Conservation (phyloP, 768 basidiomycete genomes). For the Kwoniella heveanensis region DNA sequence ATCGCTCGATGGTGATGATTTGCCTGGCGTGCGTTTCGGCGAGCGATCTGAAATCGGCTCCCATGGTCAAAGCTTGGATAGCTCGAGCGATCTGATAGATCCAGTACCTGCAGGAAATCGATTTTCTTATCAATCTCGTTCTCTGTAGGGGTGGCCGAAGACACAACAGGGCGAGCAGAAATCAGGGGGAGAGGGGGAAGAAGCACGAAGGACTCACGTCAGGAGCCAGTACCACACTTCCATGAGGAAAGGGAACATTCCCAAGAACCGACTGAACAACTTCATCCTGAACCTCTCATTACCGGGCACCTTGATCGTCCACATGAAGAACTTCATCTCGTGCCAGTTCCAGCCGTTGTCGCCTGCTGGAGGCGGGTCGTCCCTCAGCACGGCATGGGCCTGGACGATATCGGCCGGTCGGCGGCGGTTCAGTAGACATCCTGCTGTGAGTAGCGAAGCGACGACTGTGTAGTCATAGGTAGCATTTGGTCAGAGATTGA, state of each 20-base stretch:
- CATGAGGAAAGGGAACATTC: conserved; percentile 47
- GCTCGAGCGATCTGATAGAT: conserved; percentile 47
- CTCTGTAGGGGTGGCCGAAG: too few relatives aligned
- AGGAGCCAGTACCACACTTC: conserved; percentile 52
- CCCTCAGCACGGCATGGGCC: conserved; percentile 19
- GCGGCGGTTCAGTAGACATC: conserved; percentile 40
- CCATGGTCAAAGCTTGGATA: conserved; percentile 46
- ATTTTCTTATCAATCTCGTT: too few relatives aligned
- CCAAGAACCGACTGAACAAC: conserved; percentile 36
- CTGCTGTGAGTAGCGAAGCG: conserved; percentile 37
- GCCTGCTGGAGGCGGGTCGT: background rate
- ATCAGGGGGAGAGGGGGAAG: too few relatives aligned
- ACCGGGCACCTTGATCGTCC: conserved; percentile 36
- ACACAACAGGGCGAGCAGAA: too few relatives aligned
- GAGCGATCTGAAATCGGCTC: conserved; percentile 30
- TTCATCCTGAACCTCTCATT: conserved; percentile 39
- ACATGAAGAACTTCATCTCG: conserved; percentile 30
- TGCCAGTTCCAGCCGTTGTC: conserved; percentile 19
- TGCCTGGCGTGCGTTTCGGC: conserved; percentile 40
- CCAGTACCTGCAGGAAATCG: conserved; percentile 40
- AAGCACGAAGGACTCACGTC: conserved; percentile 30
- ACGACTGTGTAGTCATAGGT: conserved; percentile 29
- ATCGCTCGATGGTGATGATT: conserved; percentile 34
- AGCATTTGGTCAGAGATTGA: too few relatives aligned
- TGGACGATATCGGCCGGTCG: conserved; percentile 35